phyloP scores from a whole-genome alignment of 306 rosid genomes.

The Boehmeria nivea region DNA sequence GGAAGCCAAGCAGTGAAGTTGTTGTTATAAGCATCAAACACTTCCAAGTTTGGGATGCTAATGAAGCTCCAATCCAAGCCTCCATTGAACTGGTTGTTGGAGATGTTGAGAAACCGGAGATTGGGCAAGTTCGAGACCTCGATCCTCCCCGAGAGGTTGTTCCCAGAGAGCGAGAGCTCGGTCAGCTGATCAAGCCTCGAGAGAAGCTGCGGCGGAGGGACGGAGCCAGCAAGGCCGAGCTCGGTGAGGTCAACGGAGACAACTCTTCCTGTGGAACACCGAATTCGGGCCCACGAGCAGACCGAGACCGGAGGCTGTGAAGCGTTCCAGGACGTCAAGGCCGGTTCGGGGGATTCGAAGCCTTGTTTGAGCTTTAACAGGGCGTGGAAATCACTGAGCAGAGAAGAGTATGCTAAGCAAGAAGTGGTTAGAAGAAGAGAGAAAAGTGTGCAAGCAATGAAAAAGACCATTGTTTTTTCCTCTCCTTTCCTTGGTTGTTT shows the following conservation, averaged over 20 bases:
- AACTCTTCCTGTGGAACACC: constrained; percentile 54
- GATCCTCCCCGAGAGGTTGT: constrained; percentile 64
- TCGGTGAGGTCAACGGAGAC: constrained; percentile 57
- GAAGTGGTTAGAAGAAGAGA: constrained; percentile 53
- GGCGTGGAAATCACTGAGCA: constrained; percentile 56
- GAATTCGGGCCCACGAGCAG: constrained; percentile 71
- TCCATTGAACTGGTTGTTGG: constrained; percentile 63
- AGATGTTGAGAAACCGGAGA: constrained; percentile 67
- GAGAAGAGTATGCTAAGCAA: constrained; percentile 39
- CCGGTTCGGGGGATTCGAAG: constrained; percentile 51
- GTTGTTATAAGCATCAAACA: constrained; percentile 69
- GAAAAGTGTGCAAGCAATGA: constrained; percentile 44
- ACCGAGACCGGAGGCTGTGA: constrained; percentile 44
- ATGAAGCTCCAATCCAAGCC: constrained; percentile 58
- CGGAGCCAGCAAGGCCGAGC: constrained; percentile 50
- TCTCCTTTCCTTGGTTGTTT: background rate
- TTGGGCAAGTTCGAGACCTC: constrained; percentile 39
- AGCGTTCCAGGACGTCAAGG: constrained; percentile 47
- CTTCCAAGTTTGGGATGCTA: constrained; percentile 44
- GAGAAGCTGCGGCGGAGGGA: constrained; percentile 52
- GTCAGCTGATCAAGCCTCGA: constrained; percentile 55
- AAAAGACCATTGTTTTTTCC: constrained; percentile 57
- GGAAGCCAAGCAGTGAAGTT: constrained; percentile 73
- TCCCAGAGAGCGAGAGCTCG: constrained; percentile 64
- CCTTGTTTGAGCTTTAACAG: constrained; percentile 51